phyloP scores from a whole-genome alignment of 1,139 yeast genomes.

The Magnusiomyces fungicola region DNA sequence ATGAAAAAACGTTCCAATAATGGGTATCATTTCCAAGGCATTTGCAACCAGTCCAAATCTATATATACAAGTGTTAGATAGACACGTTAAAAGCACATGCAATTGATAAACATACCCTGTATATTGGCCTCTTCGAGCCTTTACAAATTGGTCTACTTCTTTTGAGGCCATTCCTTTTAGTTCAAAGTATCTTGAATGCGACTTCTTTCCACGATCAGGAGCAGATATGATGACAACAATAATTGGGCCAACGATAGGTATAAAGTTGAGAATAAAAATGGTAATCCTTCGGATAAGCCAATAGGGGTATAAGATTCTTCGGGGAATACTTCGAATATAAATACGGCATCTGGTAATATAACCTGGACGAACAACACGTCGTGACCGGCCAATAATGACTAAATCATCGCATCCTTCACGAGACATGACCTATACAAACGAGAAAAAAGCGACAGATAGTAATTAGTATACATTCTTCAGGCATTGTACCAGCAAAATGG shows the following conservation, averaged over 20 bases:
- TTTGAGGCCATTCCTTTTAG: constrained; percentile 47
- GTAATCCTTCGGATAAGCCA: constrained; percentile 32
- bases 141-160: constrained; percentile 31
- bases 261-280: constrained; percentile 38
- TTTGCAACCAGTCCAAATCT: constrained; percentile 55
- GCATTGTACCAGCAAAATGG: no score
- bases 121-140: constrained; percentile 31
- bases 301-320: constrained; percentile 29
- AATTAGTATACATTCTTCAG: constrained; percentile 15
- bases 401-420: constrained; percentile 45
- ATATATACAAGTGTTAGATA: constrained; percentile 4
- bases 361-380: constrained; percentile 33
- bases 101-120: constrained; percentile 21
- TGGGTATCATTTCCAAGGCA: constrained; percentile 52
- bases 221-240: constrained; percentile 49
- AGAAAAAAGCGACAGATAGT: not conserved
- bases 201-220: constrained; percentile 49
- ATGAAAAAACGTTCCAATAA: constrained; percentile 51
- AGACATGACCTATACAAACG: constrained; percentile 33
- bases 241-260: constrained; percentile 60
- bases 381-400: constrained; percentile 41
- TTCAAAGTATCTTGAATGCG: constrained; percentile 54
- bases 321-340: constrained; percentile 27
- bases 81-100: constrained; percentile 1
- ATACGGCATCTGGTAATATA: constrained; percentile 19